Base-by-base conservation (phyloP, 1,139 yeast genomes). In the Tardiomyces digboiensis region DNA sequence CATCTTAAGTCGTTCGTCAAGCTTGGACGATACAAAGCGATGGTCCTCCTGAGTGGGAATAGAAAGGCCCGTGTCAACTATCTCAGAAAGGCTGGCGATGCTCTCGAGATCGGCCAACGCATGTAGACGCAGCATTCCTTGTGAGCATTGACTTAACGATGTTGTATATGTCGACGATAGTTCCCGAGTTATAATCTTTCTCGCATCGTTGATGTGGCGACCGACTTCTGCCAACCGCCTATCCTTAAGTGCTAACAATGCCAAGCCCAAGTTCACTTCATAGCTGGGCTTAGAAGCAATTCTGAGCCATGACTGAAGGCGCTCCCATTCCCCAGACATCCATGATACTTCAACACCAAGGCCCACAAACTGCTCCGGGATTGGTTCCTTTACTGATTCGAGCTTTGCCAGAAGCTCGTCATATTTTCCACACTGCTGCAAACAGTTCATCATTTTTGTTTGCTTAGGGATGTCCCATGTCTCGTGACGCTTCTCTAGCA, bases 331-430 rank as follows among this genome's bases (percentile, higher is more conserved):
- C 0, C 91, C 91, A 1, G 80, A 69, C 26, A 77, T 70, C 53
- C 86, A 76, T 0, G 95, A 77, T 0, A 95, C 83, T 48, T 82
- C 84, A 8, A 87, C 64, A 0, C 91, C 96, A 43, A 82, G 73
- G 47, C 75, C 67, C 1, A 81, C 67, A 80, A 48, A 39, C 8
- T 42, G 19, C 7, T 44, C 40, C 1, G 40, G 10, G 1, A 45
- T 18, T 5, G 36, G 42, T 7, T 38, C 20, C 8, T 36, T 36
- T 1, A 49, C 39, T 21, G 43, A 44, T 49, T 59, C 57, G 3
- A 68, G 49, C 23, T 58, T 64, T 1, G 63, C 58, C 4, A 74
- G 54, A 4, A 71, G 57, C 49, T 74, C 73, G 14, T 75, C 78
- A 53, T 78, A 76, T 33, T 78, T 66, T 40, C 81, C 80, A 54